Conservation (phyloP, 2,329 filamentous ascomycete species). For the Colletotrichum sp. region DNA sequence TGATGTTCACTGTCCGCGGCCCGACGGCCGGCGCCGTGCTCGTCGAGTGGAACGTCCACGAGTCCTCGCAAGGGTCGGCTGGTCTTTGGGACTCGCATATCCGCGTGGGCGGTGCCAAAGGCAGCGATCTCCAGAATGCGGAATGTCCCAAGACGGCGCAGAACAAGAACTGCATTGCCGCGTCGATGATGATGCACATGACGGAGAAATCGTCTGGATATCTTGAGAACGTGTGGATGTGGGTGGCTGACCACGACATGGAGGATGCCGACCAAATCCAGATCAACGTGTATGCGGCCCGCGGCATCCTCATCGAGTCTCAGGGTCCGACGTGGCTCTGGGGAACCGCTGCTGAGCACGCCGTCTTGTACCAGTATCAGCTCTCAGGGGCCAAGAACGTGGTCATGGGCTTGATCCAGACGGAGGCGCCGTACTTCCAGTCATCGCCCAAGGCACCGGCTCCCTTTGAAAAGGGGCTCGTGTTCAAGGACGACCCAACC, state of each 20-base stretch:
- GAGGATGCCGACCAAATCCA: conserved; percentile 24
- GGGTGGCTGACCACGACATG: conserved; percentile 71
- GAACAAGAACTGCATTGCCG: conserved; percentile 34
- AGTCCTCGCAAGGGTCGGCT: conserved; percentile 38
- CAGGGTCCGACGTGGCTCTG: conserved; percentile 36
- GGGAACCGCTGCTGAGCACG: conserved; percentile 53
- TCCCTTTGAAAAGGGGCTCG: no score
- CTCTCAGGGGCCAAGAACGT: conserved; percentile 49
- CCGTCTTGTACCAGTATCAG: conserved; percentile 53
- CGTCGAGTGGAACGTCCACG: conserved; percentile 68
- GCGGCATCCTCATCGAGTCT: conserved; percentile 39
- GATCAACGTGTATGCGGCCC: conserved; percentile 38
- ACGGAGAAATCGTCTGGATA: conserved; percentile 27
- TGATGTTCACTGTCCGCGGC: conserved; percentile 66
- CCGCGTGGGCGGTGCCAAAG: conserved; percentile 43
- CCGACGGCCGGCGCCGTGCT: conserved; percentile 65
- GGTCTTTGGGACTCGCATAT: conserved; percentile 57
- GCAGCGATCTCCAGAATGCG: conserved; percentile 18
- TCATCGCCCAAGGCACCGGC: conserved; percentile 16
- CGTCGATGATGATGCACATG: conserved; percentile 46
- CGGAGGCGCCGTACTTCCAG: conserved; percentile 48
- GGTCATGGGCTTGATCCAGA: conserved; percentile 50
- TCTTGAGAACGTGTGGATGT: conserved; percentile 62
- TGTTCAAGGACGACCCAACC: no score
- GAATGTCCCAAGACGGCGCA: conserved; percentile 25